Percentiles rank a stretch among this genome's conserved stretches.
Conservation (phyloP, 73 alveolate genomes). For the Tetrahymena thermophila region DNA sequence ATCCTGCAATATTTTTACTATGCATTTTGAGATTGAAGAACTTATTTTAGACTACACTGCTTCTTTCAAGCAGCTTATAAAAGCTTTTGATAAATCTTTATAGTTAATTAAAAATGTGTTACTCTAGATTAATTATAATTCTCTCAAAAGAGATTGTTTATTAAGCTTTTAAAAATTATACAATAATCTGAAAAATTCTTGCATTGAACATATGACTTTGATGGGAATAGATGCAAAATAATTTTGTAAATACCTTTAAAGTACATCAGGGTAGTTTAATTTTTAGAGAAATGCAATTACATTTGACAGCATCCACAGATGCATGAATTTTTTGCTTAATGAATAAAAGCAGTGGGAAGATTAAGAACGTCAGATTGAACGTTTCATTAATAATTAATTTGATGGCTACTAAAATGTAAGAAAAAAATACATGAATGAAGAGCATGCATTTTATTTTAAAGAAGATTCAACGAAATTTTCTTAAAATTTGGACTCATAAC, state of each 20-base stretch:
- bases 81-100: neutral
- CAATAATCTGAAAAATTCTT: neutral
- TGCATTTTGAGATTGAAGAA: neutral
- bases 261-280: neutral
- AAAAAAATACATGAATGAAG: neutral
- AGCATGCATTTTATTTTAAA: neutral
- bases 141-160: neutral
- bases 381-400: neutral
- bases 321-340: neutral
- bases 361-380: neutral
- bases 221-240: neutral
- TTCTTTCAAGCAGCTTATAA: neutral
- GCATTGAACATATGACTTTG: neutral
- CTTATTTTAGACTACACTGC: neutral
- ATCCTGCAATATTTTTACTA: neutral
- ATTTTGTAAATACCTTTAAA: neutral
- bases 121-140: neutral
- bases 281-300: neutral
- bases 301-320: neutral
- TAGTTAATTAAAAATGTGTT: neutral
- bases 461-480: neutral
- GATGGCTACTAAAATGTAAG: neutral
- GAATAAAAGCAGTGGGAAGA: neutral
- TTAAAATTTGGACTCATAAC: neutral
- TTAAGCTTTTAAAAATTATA: neutral